These are phyloP conservation scores for Dactylella cylindrospora DNA, from an alignment of 2,329 filamentous ascomycete genomes.

Conservation along the genomic window DNA sequence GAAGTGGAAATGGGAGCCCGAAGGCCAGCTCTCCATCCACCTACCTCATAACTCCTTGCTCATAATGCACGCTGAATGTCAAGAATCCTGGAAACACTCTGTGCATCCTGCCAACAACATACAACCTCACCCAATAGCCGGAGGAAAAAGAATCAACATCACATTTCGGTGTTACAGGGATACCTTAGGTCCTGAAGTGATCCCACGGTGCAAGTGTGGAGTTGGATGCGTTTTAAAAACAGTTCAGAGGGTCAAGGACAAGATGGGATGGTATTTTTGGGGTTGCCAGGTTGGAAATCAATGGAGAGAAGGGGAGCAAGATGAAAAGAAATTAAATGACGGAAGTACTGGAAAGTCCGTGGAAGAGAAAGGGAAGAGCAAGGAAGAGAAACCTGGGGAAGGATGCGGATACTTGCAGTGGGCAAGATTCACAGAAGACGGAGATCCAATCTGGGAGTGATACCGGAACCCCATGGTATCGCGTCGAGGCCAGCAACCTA, in stretches of 20 bases:
- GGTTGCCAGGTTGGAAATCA: constrained; percentile 80
- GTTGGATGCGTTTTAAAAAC: constrained; percentile 60
- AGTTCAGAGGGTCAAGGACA: constrained; percentile 66
- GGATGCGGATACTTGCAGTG: constrained; percentile 79
- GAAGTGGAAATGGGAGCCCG: constrained; percentile 53
- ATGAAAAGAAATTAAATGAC: constrained; percentile 3
- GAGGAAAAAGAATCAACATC: constrained; percentile 82
- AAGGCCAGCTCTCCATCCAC: constrained; percentile 88
- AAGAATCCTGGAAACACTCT: constrained; percentile 90
- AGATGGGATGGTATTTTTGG: constrained; percentile 80
- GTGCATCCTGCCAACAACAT: constrained; percentile 74
- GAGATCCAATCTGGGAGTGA: constrained; percentile 69
- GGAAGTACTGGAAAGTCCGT: constrained; percentile 50
- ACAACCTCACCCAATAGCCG: constrained; percentile 79
- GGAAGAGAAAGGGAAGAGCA: constrained; percentile 46
- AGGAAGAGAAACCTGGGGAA: constrained; percentile 49
- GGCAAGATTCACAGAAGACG: constrained; percentile 84
- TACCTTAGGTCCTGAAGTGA: constrained; percentile 73
- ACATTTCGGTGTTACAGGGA: constrained; percentile 87
- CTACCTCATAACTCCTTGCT: constrained; percentile 91
- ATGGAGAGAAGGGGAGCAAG: constrained; percentile 59
- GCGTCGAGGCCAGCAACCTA: no score
- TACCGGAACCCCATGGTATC: no score
- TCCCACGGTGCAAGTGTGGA: constrained; percentile 74
- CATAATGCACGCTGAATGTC: constrained; percentile 97